Base-by-base conservation (phyloP, 805 yeast species). In the Sugiyamaella valdiviana region DNA sequence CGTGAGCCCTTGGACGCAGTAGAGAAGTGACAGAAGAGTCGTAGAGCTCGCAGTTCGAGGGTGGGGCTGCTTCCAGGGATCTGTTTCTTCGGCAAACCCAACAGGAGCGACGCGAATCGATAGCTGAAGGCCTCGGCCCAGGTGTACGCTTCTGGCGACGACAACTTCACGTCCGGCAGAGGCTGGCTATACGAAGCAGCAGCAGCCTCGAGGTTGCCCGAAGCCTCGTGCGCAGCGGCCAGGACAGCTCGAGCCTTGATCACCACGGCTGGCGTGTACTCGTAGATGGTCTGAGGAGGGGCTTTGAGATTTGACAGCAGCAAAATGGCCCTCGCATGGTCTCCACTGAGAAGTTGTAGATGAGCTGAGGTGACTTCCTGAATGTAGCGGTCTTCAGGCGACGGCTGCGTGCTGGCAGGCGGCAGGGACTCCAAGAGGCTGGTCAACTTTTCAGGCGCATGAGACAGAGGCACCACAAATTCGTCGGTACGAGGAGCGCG, bases 61-160 rank as follows among this genome's bases (percentile, higher is more conserved):
- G 19, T 32, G 10, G 21, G n/a, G 14, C 21, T 14, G 4, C 26
- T 26, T 19, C 39, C 46, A 16, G 39, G 17, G 19, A 23, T 36
- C 5, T 35, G 12, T 4, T 36, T 36, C 16, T 36, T 7, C 7
- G 22, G n/a, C n/a, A n/a, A n/a, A 17, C 17, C 6, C 16, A 6
- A n/a, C 10, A 20, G 42, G n/a, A 46, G 42, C 6, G 21, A n/a
- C 26, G 41, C 45, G 16, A 35, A 39, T 14, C 26, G 29, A 26
- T 49, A 49, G 29, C 49, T 49, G 39, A 62, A 65, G 29, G 72
- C 50, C 60, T 71, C 71, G 37, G 55, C 55, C 72, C 73, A 72
- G 48, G 68, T 66, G 66, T 70, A 64, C 2, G 58, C 61, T 54
- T 73, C 76, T 10, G 68, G 64, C 5, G 69, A 58, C 19, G 43